A percentile compares a stretch with the other conserved stretches of the same genome.
Evolutionary conservation across 345 rosid genomes (phyloP).

Genomic region (Excoecaria agallocha): DNA sequence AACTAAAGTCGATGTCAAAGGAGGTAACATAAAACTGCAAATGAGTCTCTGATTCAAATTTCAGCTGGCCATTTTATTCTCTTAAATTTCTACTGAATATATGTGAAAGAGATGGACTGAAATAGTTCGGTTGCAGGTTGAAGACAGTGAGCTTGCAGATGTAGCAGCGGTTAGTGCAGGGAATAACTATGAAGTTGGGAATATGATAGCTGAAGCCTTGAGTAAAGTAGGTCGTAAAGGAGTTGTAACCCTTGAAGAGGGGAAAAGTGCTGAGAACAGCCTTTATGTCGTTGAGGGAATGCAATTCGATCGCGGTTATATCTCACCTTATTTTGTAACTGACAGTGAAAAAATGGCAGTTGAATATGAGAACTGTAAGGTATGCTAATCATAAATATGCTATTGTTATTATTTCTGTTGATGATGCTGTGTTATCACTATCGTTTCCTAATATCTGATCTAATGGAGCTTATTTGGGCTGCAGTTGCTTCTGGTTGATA

Average conservation of each 20-base stretch:
- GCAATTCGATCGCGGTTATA: conserved; percentile 99
- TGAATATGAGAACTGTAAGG: conserved; percentile 98
- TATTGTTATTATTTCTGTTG: too few relatives aligned
- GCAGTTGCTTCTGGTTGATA: conserved; percentile 96
- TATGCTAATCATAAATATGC: conserved; percentile 14
- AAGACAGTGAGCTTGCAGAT: conserved; percentile 98
- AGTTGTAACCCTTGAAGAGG: conserved; percentile 97
- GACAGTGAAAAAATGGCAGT: conserved; percentile 98
- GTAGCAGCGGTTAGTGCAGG: conserved; percentile 99
- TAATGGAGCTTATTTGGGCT: conserved; percentile 14
- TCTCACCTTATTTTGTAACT: conserved; percentile 98
- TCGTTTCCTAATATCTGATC: neutral
- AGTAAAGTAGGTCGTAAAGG: conserved; percentile 96
- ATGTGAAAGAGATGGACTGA: neutral
- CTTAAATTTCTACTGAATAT: neutral
- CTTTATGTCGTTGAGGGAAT: conserved; percentile 99
- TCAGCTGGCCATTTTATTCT: neutral
- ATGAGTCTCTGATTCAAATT: neutral
- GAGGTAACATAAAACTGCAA: conserved; percentile 46
- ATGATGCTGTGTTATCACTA: neutral
- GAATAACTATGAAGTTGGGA: conserved; percentile 85
- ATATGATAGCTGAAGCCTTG: conserved; percentile 98
- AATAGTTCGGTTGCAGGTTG: conserved; percentile 53
- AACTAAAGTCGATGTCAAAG: conserved; percentile 79
- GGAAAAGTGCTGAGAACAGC: conserved; percentile 90